Conservation (phyloP, 2,329 filamentous ascomycete species). For the Periglandula ipomoeae region DNA sequence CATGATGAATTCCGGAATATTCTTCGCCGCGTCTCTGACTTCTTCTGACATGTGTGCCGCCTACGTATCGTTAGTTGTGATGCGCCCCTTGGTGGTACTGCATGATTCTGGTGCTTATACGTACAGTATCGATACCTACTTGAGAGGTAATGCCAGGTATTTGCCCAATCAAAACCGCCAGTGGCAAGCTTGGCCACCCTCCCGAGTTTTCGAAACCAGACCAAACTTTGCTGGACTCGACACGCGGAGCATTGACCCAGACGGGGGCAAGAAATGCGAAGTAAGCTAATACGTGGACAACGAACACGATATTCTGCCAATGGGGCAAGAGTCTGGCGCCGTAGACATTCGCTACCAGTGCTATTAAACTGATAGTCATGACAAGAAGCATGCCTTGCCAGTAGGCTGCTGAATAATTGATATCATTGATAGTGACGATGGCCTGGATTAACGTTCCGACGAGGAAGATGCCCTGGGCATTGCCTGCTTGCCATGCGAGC, state of each 20-base stretch:
- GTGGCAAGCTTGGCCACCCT: constrained; percentile 8
- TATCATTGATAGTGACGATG: constrained; percentile 9
- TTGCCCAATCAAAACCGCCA: constrained; percentile 12
- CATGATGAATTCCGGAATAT: constrained; percentile 9
- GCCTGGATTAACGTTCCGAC: constrained; percentile 11
- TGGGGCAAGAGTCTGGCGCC: constrained; percentile 9
- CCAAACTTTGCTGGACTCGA: constrained; percentile 9
- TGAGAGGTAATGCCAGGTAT: constrained; percentile 8
- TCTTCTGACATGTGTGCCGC: constrained; percentile 11
- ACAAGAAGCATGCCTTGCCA: constrained; percentile 12
- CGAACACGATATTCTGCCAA: constrained; percentile 10
- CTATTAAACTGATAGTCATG: constrained; percentile 5
- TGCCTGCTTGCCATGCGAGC: constrained; percentile 12
- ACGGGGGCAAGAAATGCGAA: constrained; percentile 10
- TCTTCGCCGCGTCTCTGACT: constrained; percentile 10
- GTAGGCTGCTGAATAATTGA: constrained; percentile 4
- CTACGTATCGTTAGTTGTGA: neutral
- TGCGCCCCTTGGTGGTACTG: neutral
- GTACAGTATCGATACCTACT: constrained; percentile 10
- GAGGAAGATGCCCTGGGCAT: constrained; percentile 9
- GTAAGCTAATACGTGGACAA: constrained; percentile 9
- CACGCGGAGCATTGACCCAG: constrained; percentile 10
- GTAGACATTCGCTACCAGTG: constrained; percentile 7
- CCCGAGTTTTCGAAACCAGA: constrained; percentile 10
- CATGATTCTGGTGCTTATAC: neutral